A percentile compares a stretch with the other conserved stretches of the same genome.
phyloP scores from a whole-genome alignment of 768 basidiomycete species.

The Mrakia frigida region DNA sequence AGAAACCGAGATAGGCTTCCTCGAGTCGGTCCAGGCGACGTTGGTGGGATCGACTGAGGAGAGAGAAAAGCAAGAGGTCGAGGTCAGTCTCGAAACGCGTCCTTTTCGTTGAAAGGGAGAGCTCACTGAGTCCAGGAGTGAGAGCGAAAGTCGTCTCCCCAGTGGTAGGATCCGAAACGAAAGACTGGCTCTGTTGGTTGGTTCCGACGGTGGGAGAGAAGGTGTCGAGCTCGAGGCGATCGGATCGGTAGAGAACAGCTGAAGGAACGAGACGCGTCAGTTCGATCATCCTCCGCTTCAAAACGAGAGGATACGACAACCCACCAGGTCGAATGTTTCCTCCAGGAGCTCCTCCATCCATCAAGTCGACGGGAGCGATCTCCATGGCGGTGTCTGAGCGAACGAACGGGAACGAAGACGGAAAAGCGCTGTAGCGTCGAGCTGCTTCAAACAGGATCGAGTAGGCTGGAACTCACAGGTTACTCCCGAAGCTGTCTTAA shows the following conservation, averaged over 20 bases:
- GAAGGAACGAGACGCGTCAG: background rate
- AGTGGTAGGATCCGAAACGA: background rate
- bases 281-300: too few relatives aligned
- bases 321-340: slow-evolving; percentile 55
- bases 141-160: slow-evolving; percentile 10
- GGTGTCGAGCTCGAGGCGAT: background rate
- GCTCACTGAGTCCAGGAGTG: background rate
- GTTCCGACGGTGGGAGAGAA: slow-evolving; percentile 21
- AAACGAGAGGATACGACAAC: background rate
- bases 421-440: too few relatives aligned
- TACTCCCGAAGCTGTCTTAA: slow-evolving; percentile 45
- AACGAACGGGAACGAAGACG: too few relatives aligned
- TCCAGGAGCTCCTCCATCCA: slow-evolving; percentile 60
- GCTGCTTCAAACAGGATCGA: too few relatives aligned
- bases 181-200: slow-evolving; percentile 10
- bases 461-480: slow-evolving; percentile 38
- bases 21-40: slow-evolving; percentile 54
- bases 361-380: slow-evolving; percentile 53
- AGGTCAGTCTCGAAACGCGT: too few relatives aligned
- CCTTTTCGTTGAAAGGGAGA: too few relatives aligned
- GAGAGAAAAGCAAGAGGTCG: slow-evolving; percentile 35
- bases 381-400: slow-evolving; percentile 48
- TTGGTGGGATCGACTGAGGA: slow-evolving; percentile 53
- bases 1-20: slow-evolving; percentile 59
- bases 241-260: slow-evolving; percentile 51